These are phyloP conservation scores for Cystofilobasidium capitatum DNA, from an alignment of 768 basidiomycete genomes.

Conservation along the genomic window DNA sequence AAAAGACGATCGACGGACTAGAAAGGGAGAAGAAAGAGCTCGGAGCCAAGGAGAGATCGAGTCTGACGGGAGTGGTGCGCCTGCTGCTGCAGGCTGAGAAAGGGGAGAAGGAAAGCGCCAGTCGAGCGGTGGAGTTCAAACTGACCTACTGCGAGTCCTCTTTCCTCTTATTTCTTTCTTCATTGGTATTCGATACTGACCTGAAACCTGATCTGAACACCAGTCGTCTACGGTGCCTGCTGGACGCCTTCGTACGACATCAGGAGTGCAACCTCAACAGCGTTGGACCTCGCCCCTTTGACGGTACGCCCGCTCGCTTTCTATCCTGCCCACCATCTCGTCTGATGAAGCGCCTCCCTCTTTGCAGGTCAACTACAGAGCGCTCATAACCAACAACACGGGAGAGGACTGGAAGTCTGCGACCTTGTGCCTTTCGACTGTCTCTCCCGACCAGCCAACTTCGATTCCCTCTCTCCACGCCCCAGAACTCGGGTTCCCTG, in stretches of 20 bases:
- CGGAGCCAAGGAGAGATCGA: too few species aligned
- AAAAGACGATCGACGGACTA: neutral
- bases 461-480: slow-evolving; percentile 28
- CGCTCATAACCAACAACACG: slow-evolving; percentile 48
- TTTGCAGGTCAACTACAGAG: slow-evolving; percentile 48
- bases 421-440: slow-evolving; percentile 49
- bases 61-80: neutral
- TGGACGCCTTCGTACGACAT: neutral
- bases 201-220: neutral
- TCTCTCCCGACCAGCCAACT: slow-evolving; percentile 28
- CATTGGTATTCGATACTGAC: neutral
- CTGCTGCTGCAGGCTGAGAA: neutral
- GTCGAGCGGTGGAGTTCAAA: neutral
- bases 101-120: neutral
- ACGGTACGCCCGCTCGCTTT: neutral
- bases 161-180: too few species aligned
- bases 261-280: neutral
- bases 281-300: neutral
- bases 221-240: neutral
- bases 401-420: slow-evolving; percentile 55
- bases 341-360: slow-evolving; percentile 35
- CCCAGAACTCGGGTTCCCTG: neutral
- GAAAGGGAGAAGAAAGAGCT: neutral
- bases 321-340: neutral
- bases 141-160: neutral